Evolutionary conservation across 2,329 filamentous ascomycete genomes (phyloP), one percentile per base, ranked within the genome.

Genomic region (Pestalotiopsis sp.): DNA sequence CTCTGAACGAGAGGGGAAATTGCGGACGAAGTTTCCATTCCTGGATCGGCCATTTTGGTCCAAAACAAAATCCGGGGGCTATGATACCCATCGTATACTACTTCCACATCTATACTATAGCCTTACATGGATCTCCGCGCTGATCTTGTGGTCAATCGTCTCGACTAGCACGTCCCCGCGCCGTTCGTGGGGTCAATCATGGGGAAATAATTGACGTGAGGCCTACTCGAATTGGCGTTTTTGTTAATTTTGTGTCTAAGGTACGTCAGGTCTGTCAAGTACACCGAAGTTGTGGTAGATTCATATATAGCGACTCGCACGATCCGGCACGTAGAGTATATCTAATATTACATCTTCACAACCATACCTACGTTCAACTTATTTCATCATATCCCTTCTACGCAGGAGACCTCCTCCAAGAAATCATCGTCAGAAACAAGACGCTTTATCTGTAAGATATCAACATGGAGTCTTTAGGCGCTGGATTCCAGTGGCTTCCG

Each of bases 81-180:
- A 52, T 52, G 13, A 5, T 20, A 6, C 45, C 45, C 27, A 31
- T 31, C 27, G 27, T 31, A 31, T 31, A 31, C 27, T 31, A 9
- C 27, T 31, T 31, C 27, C 27, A 31, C 6, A 31, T 31, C 6
- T 31, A 25, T 4, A 9, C 27, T 36, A 59, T 59, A 59, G 57
- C 14, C 57, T 59, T 59, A 59, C 57, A n/a, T 25, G 57, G 57
- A 36, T 59, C 57, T 59, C 57, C 57, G 57, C 57, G 27, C 27
- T 27, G 23, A 59, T 25, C 23, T n/a, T 36, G 23, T 27, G 23
- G 4, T 12, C 57, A 14, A 59, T 25, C 11, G 56, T 45, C 39
- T 60, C 17, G 27, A 14, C 31, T 20, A 66, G 6, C 36, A 67
- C 6, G 25, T 57, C 45, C 17, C 17, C 17, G 14, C 20, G 20